Percentiles rank a stretch among this genome's conserved stretches.
Conservation (phyloP, 495 filamentous ascomycete genomes). For the Talaromyces trachyspermus region DNA sequence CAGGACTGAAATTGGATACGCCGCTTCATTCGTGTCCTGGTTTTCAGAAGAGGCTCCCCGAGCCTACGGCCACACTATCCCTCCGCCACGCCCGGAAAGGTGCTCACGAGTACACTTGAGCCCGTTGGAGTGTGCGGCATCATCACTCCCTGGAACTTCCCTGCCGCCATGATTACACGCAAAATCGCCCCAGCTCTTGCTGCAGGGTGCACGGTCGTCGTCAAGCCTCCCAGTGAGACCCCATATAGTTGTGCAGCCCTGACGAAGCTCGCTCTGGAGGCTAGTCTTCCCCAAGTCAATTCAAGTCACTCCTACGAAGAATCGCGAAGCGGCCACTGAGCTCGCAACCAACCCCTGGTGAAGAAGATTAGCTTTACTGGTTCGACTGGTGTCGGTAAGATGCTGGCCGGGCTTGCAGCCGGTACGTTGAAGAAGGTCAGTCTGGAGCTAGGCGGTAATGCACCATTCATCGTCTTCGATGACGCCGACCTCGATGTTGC, state of each 20-base stretch:
- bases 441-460: conserved; percentile 88
- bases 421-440: conserved; percentile 71
- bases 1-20: conserved; percentile 53
- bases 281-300: conserved; percentile 14
- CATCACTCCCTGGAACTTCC: conserved; percentile 97
- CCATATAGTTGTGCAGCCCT: conserved; percentile 77
- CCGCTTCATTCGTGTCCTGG: conserved; percentile 58
- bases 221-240: conserved; percentile 80
- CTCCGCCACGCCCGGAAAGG: conserved; percentile 55
- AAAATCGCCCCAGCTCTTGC: conserved; percentile 81
- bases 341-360: conserved; percentile 15
- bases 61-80: conserved; percentile 62
- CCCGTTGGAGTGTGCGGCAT: conserved; percentile 91
- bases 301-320: conserved; percentile 18
- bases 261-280: conserved; percentile 68
- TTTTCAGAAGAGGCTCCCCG: conserved; percentile 58
- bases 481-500: conserved; percentile 72
- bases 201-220: conserved; percentile 76
- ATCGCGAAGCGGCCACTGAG: conserved; percentile 21
- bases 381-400: conserved; percentile 21
- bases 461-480: conserved; percentile 90
- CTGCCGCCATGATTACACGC: conserved; percentile 69
- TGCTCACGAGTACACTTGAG: conserved; percentile 72
- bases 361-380: conserved; percentile 47
- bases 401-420: conserved; percentile 37